Evolutionary conservation across 192 early-diverging fungal genomes (phyloP), one percentile per base, ranked within the genome.

Genomic region (Haplosporangium gracile): DNA sequence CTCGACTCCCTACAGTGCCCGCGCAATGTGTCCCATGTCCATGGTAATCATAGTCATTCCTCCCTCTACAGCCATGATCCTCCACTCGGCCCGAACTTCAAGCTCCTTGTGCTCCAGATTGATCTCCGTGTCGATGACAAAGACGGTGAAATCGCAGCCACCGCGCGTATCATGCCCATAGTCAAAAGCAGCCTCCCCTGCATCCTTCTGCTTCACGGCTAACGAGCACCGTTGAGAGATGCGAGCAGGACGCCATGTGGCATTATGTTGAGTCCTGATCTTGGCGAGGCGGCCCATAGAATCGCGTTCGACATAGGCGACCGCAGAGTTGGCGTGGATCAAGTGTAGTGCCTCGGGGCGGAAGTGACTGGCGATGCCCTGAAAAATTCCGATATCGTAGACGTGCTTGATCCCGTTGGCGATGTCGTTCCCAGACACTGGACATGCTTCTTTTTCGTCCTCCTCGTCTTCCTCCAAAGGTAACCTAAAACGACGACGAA

Each of bases 181-280:
- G 78, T 79, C 84, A 51, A 72, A 63, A 78, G 77, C 81, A 22
- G 75, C 36, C 29, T 74, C 88, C 13, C 79, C 22, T 7, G 89
- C 65, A 60, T 93, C 91, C 20, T 90, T 80, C 39, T 88, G 76
- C 57, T 29, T 63, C 26, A 49, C 47, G 15, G n/a, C 3, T 9
- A 63, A 63, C 4, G n/a, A 32, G 11, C 10, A 0, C 16, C 83
- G 75, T 78, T 85, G 77, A 51, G 95, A 95, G 73, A 97, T 91
- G 76, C 96, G 95, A 68, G 93, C 90, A 32, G 97, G 87, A 55
- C 96, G 95, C 97, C 97, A 98, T 32, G 96, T 96, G n/a, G 94
- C 93, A 87, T 85, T 82, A 71, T 89, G 86, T 45, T 89, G 92
- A 38, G 88, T 93, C 43, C 73, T 82, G 51, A 94, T 91, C 88